A percentile compares a stretch with the other conserved stretches of the same genome.
These are phyloP conservation scores for Plectosphaerella sp. DNA, from an alignment of 2,329 filamentous ascomycete genomes.

Conservation along the genomic window DNA sequence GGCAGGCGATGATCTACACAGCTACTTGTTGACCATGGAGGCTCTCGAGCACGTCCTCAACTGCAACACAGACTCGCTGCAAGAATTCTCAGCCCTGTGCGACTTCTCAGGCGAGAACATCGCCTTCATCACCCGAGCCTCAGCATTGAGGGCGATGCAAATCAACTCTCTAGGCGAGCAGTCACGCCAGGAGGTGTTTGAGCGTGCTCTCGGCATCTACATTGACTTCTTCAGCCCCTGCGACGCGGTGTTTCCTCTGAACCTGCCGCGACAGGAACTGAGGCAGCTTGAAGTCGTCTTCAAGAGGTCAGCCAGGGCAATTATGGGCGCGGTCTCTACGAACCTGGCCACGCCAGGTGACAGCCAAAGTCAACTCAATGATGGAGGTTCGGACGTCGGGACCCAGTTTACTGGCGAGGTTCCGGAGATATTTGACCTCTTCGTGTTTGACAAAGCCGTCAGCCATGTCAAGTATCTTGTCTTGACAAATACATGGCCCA, in stretches of 20 bases:
- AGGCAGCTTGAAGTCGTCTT: conserved; percentile 52
- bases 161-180: too few species aligned
- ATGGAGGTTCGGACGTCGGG: not conserved
- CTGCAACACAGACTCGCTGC: conserved; percentile 54
- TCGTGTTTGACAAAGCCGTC: conserved; percentile 51
- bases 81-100: conserved; percentile 58
- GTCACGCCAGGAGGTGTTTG: conserved; percentile 32
- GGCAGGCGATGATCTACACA: conserved; percentile 20
- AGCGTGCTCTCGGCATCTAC: conserved; percentile 57
- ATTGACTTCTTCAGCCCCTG: conserved; percentile 54
- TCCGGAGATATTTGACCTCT: conserved; percentile 35
- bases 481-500: conserved; percentile 24
- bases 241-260: conserved; percentile 63
- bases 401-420: conserved; percentile 18
- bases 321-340: conserved; percentile 32
- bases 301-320: conserved; percentile 43
- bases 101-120: conserved; percentile 72
- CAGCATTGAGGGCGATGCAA: not conserved
- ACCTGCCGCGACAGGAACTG: conserved; percentile 55
- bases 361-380: too few species aligned
- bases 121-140: conserved; percentile 48
- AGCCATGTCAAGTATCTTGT: conserved; percentile 50
- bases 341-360: conserved; percentile 33
- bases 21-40: conserved; percentile 51
- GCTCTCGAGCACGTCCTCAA: conserved; percentile 58